Conservation (phyloP, 257 asterid species). For the Solanum rostratum region DNA sequence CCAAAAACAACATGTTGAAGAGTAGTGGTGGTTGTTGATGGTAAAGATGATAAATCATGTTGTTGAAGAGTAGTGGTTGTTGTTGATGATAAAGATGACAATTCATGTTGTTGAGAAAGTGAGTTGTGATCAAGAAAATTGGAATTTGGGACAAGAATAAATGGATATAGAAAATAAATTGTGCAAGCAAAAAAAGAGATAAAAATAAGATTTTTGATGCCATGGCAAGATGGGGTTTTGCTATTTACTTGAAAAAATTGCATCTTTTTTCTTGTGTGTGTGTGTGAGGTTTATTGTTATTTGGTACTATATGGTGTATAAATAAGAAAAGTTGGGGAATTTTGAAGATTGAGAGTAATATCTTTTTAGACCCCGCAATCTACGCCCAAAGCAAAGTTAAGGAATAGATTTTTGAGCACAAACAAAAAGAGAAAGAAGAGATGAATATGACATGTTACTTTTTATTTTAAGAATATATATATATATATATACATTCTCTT, state of each 20-base stretch:
- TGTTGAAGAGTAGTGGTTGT: constrained; percentile 17
- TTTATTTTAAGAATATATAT: background rate
- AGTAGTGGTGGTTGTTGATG: constrained; percentile 14
- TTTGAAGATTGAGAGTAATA: background rate
- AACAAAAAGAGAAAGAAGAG: background rate
- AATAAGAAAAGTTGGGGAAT: background rate
- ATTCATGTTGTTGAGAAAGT: background rate
- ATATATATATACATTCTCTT: background rate
- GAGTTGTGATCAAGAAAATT: constrained; percentile 4
- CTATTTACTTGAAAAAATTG: constrained; percentile 8
- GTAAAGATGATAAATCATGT: background rate
- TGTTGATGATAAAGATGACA: constrained; percentile 15
- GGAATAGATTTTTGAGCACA: background rate
- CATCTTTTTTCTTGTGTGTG: constrained; percentile 11
- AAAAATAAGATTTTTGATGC: constrained; percentile 17
- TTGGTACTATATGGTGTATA: background rate
- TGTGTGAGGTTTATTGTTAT: background rate
- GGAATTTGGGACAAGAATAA: constrained; percentile 12
- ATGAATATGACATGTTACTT: background rate
- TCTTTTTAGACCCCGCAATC: background rate
- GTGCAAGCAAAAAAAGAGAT: constrained; percentile 14
- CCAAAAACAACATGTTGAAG: constrained; percentile 68
- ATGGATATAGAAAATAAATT: constrained; percentile 18
- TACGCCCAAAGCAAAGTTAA: background rate
- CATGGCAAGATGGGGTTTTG: background rate